phyloP scores from a whole-genome alignment of 2,329 filamentous ascomycete species.

The Cladosporium oxysporum region DNA sequence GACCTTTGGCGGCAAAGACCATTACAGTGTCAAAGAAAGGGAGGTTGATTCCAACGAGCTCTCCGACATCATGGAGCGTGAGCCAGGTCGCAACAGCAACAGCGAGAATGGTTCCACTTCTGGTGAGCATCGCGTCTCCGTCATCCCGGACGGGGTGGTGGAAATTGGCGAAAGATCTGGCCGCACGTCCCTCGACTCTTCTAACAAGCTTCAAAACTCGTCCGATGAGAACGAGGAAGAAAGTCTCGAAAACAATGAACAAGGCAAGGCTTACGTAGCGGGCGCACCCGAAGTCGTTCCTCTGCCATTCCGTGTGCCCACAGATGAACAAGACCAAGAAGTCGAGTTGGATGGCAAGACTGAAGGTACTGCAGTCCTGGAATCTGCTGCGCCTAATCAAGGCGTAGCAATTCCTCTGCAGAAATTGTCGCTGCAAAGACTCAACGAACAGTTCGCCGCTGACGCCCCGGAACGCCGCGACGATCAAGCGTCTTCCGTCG shows the following conservation, averaged over 20 bases:
- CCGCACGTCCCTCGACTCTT: constrained; percentile 1
- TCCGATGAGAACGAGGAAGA: background rate
- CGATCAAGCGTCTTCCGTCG: constrained; percentile 51
- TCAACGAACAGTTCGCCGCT: constrained; percentile 17
- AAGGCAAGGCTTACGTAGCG: constrained; percentile 3
- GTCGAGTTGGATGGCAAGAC: background rate
- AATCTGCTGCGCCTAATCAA: constrained; percentile 16
- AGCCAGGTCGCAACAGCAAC: constrained; percentile 7
- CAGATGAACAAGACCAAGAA: constrained; percentile 40
- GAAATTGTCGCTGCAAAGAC: constrained; percentile 19
- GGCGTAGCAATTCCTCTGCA: constrained; percentile 3
- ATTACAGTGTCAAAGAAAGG: constrained; percentile 34
- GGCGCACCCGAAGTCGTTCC: constrained; percentile 18
- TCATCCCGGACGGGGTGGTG: background rate
- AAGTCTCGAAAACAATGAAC: background rate
- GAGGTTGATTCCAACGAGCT: constrained; percentile 58
- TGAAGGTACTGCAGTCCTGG: constrained; percentile 14
- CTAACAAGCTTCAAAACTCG: background rate
- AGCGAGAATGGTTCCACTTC: background rate
- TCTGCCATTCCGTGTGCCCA: constrained; percentile 31
- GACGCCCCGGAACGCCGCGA: constrained; percentile 39
- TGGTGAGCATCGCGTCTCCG: background rate
- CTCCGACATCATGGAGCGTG: constrained; percentile 49
- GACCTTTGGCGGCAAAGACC: constrained; percentile 37
- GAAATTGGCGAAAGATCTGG: constrained; percentile 1